Percentiles rank a stretch among this genome's conserved stretches.
Conservation (phyloP, 129 eudicot genomes). For the Arctium minus region DNA sequence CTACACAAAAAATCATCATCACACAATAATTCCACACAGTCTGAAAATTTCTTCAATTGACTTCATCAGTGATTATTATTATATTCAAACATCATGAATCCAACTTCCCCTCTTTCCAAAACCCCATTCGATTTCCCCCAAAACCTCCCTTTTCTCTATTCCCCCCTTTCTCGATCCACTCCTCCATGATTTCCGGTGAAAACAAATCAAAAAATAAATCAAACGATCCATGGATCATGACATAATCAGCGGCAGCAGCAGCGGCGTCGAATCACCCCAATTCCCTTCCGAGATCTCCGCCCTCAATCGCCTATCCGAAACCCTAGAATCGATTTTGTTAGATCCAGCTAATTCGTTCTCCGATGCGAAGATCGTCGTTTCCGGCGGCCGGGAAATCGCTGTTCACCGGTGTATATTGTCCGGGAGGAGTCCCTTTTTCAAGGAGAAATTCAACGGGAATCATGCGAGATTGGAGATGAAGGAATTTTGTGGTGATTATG, state of each 20-base stretch:
- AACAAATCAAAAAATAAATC: too few relatives aligned
- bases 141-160: not conserved
- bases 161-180: not conserved
- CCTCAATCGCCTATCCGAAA: slow-evolving; percentile 43
- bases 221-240: slow-evolving; percentile 44
- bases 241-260: slow-evolving; percentile 52
- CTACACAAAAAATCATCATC: not conserved
- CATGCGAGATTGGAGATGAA: slow-evolving; percentile 51
- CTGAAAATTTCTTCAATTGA: not conserved
- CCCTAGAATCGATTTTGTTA: slow-evolving; percentile 40
- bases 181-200: not conserved
- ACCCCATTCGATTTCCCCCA: slow-evolving; percentile 3
- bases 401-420: slow-evolving; percentile 76
- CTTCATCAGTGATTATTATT: slow-evolving; percentile 11
- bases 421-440: slow-evolving; percentile 65
- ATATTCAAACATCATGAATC: not conserved
- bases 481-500: slow-evolving; percentile 57
- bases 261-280: slow-evolving; percentile 21
- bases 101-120: not conserved
- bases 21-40: not conserved
- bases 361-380: slow-evolving; percentile 51
- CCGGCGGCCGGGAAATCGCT: slow-evolving; percentile 48
- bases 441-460: slow-evolving; percentile 29
- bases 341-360: slow-evolving; percentile 39
- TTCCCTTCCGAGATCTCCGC: slow-evolving; percentile 27